Conservation (phyloP, 331 rosid species). For the Saraca asoca region DNA sequence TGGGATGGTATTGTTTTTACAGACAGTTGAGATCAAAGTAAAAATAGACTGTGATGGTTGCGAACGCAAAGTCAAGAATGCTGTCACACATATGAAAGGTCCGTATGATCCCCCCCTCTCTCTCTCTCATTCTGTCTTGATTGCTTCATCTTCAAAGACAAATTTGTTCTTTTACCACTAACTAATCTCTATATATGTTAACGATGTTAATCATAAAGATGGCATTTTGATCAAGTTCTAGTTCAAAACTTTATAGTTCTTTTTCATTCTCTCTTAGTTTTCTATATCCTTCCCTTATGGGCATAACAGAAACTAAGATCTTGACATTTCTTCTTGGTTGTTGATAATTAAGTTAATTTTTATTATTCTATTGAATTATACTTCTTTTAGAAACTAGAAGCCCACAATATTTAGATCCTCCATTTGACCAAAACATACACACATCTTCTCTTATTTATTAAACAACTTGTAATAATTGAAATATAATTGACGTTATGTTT, state of each 20-base stretch:
- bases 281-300: no score
- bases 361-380: background rate
- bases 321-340: no score
- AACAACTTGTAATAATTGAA: no score
- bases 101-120: background rate
- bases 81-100: constrained; percentile 78
- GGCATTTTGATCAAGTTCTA: no score
- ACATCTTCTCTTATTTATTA: background rate
- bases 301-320: no score
- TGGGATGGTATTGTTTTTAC: constrained; percentile 13
- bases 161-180: no score
- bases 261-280: no score
- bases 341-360: no score
- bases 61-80: constrained; percentile 75
- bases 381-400: constrained; percentile 8
- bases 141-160: background rate
- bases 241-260: no score
- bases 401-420: constrained; percentile 14
- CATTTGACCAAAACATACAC: constrained; percentile 2
- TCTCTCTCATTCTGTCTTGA: background rate
- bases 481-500: no score
- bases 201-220: no score
- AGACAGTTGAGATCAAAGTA: constrained; percentile 83
- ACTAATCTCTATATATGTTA: no score
- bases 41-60: constrained; percentile 95